Conservation (phyloP, 2,329 filamentous ascomycete species). For the Epichloe coenophiala region DNA sequence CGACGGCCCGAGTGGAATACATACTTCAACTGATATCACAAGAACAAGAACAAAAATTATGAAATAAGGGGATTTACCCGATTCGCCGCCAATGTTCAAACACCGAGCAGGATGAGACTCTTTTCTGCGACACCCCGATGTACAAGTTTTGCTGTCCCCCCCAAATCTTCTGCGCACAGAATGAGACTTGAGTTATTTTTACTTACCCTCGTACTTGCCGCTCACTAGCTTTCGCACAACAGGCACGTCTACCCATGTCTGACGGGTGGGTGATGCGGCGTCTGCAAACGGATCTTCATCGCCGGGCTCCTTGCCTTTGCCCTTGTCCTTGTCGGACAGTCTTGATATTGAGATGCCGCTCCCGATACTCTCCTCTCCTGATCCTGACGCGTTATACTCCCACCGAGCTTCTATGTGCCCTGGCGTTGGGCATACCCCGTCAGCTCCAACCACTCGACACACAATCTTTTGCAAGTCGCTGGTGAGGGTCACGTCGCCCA, state of each 20-base stretch:
- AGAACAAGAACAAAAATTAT: not conserved
- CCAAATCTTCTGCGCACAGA: not conserved
- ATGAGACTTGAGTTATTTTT: not conserved
- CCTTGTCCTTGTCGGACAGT: conserved; percentile 37
- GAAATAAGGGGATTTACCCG: not conserved
- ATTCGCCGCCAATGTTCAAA: not conserved
- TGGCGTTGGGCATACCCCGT: conserved; percentile 54
- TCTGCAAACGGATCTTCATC: conserved; percentile 59
- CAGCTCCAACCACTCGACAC: conserved; percentile 63
- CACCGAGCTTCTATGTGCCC: conserved; percentile 74
- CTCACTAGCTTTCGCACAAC: conserved; percentile 54
- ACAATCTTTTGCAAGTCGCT: conserved; percentile 63
- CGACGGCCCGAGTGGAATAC: not conserved
- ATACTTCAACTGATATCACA: conserved; percentile 1
- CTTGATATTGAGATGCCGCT: conserved; percentile 55
- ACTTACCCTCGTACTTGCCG: conserved; percentile 57
- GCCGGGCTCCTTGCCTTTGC: conserved; percentile 37
- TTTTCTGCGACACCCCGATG: not conserved
- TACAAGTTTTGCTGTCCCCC: not conserved
- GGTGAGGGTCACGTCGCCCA: conserved; percentile 59
- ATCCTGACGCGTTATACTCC: conserved; percentile 40
- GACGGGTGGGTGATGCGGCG: conserved; percentile 15
- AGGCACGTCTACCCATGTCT: conserved; percentile 53
- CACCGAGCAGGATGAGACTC: not conserved
- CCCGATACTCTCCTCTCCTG: conserved; percentile 28